Percentiles rank a stretch among this genome's conserved stretches.
These are phyloP conservation scores for Neurospora sp. DNA, from an alignment of 495 filamentous ascomycete genomes.

Conservation along the genomic window DNA sequence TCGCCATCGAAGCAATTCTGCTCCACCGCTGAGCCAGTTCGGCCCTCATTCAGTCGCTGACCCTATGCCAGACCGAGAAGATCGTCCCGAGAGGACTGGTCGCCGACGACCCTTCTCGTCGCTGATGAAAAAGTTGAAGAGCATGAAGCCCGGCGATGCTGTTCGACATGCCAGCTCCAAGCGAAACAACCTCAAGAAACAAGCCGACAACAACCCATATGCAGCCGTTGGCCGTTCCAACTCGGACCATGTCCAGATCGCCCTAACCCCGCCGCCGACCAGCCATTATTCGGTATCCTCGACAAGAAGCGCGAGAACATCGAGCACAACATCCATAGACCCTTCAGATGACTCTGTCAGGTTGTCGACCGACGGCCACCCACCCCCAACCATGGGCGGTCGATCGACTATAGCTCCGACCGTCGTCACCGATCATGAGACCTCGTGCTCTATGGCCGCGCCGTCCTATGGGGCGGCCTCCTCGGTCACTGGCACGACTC, in stretches of 20 bases:
- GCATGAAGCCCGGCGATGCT: conserved; percentile 52
- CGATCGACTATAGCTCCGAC: conserved; percentile 64
- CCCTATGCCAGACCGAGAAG: conserved; percentile 29
- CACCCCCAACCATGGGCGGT: conserved; percentile 48
- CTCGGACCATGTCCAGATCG: conserved; percentile 6
- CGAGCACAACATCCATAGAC: conserved; percentile 28
- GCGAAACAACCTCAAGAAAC: conserved; percentile 36
- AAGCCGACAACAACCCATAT: conserved; percentile 75
- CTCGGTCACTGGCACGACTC: conserved; percentile 48
- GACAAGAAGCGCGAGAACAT: conserved; percentile 24
- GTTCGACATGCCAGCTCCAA: conserved; percentile 22
- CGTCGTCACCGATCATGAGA: conserved; percentile 68
- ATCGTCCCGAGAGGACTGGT: conserved; percentile 22
- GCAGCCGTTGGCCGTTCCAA: conserved; percentile 46
- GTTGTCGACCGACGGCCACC: conserved; percentile 48
- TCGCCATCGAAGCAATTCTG: conserved; percentile 8
- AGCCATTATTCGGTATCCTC: conserved; percentile 51
- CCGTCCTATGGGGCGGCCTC: conserved; percentile 66
- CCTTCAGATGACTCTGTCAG: conserved; percentile 41
- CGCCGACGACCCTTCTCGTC: conserved; percentile 80
- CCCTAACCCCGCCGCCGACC: conserved; percentile 30
- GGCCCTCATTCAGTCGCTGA: conserved; percentile 9
- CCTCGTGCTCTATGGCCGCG: conserved; percentile 60
- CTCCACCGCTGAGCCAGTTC: conserved; percentile 6
- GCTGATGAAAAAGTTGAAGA: conserved; percentile 91